Percentiles rank a stretch among this genome's conserved stretches.
These are phyloP conservation scores for Tolypocladium ophioglossoides DNA, from an alignment of 2,329 filamentous ascomycete genomes.

Conservation along the genomic window DNA sequence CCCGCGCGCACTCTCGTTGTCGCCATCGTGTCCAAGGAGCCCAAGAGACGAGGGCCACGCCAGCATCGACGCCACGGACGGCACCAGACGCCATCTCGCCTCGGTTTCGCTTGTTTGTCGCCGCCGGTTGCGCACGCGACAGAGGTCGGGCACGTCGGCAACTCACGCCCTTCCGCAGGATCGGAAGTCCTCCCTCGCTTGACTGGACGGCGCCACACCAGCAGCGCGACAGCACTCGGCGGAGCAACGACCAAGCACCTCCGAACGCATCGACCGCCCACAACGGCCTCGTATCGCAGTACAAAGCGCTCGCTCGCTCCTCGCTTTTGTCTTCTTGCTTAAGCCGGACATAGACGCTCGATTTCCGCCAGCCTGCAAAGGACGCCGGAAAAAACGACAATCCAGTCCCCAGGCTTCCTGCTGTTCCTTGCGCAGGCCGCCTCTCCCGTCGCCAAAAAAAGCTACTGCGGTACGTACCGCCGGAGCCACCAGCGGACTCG, in stretches of 20 bases:
- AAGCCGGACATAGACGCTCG: neutral
- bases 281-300: neutral
- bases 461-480: neutral
- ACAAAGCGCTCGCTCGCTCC: neutral
- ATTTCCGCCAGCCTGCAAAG: too few relatives aligned
- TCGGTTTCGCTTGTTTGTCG: neutral
- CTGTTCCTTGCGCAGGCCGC: too few relatives aligned
- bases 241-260: neutral
- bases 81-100: neutral
- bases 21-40: neutral
- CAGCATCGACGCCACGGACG: neutral
- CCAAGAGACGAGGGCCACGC: neutral
- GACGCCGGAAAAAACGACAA: too few relatives aligned
- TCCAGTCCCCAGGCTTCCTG: too few relatives aligned
- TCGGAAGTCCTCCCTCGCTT: conserved; percentile 3
- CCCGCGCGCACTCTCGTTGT: neutral
- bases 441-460: neutral
- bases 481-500: conserved; percentile 4
- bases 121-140: neutral
- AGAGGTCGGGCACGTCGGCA: neutral
- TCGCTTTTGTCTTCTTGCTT: neutral
- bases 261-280: neutral
- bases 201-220: conserved; percentile 2
- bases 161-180: conserved; percentile 5
- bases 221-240: neutral